Percentiles rank a stretch among this genome's conserved stretches.
Evolutionary conservation across 1,284 basidiomycete genomes (phyloP).

Genomic region (Spongispora temasekensis): DNA sequence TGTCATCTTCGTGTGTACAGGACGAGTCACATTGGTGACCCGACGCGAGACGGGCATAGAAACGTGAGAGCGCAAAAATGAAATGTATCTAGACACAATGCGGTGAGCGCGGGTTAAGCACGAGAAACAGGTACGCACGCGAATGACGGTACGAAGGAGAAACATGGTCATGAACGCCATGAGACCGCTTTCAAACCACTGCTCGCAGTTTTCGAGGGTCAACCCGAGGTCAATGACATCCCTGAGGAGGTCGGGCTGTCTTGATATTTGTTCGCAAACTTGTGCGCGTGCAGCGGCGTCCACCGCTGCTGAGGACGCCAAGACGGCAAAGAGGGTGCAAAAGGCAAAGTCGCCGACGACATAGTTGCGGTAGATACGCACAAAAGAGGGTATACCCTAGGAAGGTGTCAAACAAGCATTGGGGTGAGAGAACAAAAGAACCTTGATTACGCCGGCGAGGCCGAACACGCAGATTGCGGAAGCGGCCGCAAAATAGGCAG

Average conservation of each 20-base stretch:
- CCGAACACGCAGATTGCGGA: slow-evolving; percentile 62
- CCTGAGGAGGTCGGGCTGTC: slow-evolving; percentile 72
- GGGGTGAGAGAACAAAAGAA: slow-evolving; percentile 29
- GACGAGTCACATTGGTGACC: slow-evolving; percentile 22
- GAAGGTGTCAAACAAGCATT: slow-evolving; percentile 3
- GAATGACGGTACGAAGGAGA: slow-evolving; percentile 61
- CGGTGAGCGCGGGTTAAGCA: not conserved
- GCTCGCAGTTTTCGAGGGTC: slow-evolving; percentile 75
- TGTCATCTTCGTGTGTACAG: slow-evolving; percentile 9
- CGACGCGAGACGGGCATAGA: slow-evolving; percentile 55
- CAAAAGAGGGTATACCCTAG: slow-evolving; percentile 53
- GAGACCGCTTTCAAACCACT: slow-evolving; percentile 69
- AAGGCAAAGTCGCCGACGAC: slow-evolving; percentile 73
- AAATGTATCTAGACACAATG: slow-evolving; percentile 58
- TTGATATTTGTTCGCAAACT: slow-evolving; percentile 71
- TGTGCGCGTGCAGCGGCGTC: slow-evolving; percentile 55
- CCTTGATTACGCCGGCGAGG: slow-evolving; percentile 67
- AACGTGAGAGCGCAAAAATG: slow-evolving; percentile 65
- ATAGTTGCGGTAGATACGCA: slow-evolving; percentile 71
- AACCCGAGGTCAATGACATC: slow-evolving; percentile 69
- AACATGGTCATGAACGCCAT: slow-evolving; percentile 57
- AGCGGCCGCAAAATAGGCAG: slow-evolving; percentile 64
- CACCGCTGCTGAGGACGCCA: slow-evolving; percentile 61
- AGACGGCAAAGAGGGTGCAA: slow-evolving; percentile 54
- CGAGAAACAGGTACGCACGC: slow-evolving; percentile 45